Base-by-base conservation (phyloP, 2,329 filamentous ascomycete genomes). In the Fusarium brevicatenulatum region DNA sequence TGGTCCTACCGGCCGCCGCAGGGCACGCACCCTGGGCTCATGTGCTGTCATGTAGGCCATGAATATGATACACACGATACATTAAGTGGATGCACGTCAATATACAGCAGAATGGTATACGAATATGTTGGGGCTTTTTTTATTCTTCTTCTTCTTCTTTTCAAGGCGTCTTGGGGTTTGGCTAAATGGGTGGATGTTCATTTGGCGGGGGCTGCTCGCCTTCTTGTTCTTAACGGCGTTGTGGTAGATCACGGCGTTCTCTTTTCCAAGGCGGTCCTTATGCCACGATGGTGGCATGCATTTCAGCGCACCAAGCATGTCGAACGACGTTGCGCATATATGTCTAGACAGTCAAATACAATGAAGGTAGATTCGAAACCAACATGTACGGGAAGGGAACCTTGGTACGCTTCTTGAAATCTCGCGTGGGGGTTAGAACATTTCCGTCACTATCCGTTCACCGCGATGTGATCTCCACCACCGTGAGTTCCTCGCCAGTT, bases 31-130 rank as follows among this genome's bases (percentile, higher is more conserved):
- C 42, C 85, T 90, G 81, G 89, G 70, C n/a, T 82, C 85, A 34
- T 93, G 91, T 80, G 78, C 81, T 47, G 84, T 93, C 63, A 93
- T 93, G 91, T 93, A 83, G 90, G 44, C 36, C 23, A 28, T 25
- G n/a, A 30, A 55, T 34, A 55, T 34, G 42, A 55, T 32, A 54
- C 57, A 42, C 23, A 70, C 44, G 49, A 63, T 34, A 50, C n/a
- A 55, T 34, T 18, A 28, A 46, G 52, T 39, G 28, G 49, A 36
- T 53, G 44, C 43, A 55, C 58, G 25, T 12, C 52, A 46, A 43
- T 46, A 57, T 44, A 60, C 63, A 52, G 23, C 30, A 47, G 50
- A 58, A n/a, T 44, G 46, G 42, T 40, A 53, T 16, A 60, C 55
- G 61, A 55, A 62, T 34, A 42, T 60, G 28, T 60, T 43, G 34